Evolutionary conservation across 148 eudicot species (phyloP).

Genomic region (Rhododendron griersonianum): DNA sequence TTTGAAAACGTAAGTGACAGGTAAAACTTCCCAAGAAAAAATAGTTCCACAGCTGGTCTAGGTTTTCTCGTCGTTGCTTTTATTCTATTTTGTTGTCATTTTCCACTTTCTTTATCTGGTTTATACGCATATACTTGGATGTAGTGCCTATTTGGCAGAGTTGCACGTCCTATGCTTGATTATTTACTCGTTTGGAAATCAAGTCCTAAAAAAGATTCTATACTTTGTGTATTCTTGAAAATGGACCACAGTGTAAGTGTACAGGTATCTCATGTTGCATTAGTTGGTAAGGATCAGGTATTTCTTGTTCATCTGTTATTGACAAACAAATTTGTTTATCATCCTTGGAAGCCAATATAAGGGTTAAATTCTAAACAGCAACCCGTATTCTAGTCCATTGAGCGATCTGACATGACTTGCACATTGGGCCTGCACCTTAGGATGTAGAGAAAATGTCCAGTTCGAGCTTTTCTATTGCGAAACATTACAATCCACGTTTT

Average conservation of each 20-base stretch:
- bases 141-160: background rate
- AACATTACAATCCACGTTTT: background rate
- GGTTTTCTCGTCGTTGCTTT: background rate
- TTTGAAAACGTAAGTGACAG: background rate
- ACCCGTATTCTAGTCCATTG: background rate
- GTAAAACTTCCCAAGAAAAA: background rate
- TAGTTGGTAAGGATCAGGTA: background rate
- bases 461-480: background rate
- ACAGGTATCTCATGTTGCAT: background rate
- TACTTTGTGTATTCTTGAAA: background rate
- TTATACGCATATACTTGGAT: background rate
- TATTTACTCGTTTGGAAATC: background rate
- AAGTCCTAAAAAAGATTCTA: background rate
- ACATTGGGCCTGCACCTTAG: background rate
- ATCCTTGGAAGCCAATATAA: background rate
- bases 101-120: background rate
- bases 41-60: background rate
- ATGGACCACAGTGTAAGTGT: background rate
- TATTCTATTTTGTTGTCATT: background rate
- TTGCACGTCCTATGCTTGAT: background rate
- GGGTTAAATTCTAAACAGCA: background rate
- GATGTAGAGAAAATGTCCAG: background rate
- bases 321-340: background rate
- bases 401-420: background rate
- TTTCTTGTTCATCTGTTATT: background rate